These are phyloP conservation scores for Smallanthus sonchifolius DNA, from an alignment of 129 eudicot genomes.

Conservation along the genomic window DNA sequence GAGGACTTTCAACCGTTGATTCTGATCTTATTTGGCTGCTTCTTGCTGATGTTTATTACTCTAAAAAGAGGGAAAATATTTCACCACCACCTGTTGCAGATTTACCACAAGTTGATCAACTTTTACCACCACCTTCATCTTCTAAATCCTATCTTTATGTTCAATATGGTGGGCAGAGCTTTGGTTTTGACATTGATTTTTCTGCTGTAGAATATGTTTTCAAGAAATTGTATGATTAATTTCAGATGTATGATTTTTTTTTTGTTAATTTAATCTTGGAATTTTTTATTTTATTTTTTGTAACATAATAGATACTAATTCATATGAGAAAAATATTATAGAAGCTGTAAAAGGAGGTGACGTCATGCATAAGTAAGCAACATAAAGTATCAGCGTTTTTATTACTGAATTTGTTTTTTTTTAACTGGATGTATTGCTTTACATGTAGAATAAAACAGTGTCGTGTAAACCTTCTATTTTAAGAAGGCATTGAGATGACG, in stretches of 20 bases:
- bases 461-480: too few species aligned
- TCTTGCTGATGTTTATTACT: constrained; percentile 74
- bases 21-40: constrained; percentile 88
- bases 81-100: constrained; percentile 34
- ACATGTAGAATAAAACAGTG: too few species aligned
- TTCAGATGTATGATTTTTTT: neutral
- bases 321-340: too few species aligned
- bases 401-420: too few species aligned
- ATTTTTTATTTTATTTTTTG: neutral
- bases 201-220: constrained; percentile 62
- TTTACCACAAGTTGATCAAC: constrained; percentile 43
- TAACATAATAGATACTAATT: neutral
- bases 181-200: constrained; percentile 77
- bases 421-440: too few species aligned
- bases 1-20: constrained; percentile 61
- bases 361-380: too few species aligned
- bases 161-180: constrained; percentile 78
- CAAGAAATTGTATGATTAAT: constrained; percentile 32
- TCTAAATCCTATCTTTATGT: constrained; percentile 20
- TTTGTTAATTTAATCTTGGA: neutral
- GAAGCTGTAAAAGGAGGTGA: too few species aligned
- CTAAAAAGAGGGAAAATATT: constrained; percentile 30
- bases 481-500: too few species aligned
- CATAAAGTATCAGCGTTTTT: too few species aligned
- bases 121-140: constrained; percentile 58